A percentile compares a stretch with the other conserved stretches of the same genome.
Evolutionary conservation across 2,329 filamentous ascomycete species (phyloP).

Genomic region (Alternaria dauci): DNA sequence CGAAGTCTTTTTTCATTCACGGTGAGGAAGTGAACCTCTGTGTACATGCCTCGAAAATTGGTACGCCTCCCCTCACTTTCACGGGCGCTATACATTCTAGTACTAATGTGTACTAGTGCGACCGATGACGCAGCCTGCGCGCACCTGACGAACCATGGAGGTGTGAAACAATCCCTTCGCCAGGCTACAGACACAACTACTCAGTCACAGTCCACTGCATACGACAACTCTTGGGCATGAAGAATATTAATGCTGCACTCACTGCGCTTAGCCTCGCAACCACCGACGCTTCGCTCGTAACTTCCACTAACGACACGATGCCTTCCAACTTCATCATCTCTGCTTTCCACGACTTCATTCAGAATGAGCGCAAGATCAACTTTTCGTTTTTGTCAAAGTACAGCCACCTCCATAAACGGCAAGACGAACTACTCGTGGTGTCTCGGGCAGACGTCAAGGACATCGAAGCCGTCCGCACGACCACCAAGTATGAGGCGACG

Average conservation of each 20-base stretch:
- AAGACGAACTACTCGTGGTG: slow-evolving; percentile 16
- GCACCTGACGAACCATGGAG: neutral
- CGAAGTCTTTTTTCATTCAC: too few species aligned
- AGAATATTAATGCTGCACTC: neutral
- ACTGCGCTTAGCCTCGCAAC: neutral
- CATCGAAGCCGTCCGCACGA: neutral
- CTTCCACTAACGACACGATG: neutral
- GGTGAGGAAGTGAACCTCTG: too few species aligned
- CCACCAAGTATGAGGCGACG: neutral
- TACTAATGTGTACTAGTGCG: neutral
- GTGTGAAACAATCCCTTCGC: neutral
- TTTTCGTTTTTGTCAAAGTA: slow-evolving; percentile 24
- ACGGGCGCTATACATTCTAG: neutral
- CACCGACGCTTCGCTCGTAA: neutral
- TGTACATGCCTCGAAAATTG: neutral
- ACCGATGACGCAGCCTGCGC: neutral
- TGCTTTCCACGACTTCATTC: slow-evolving; percentile 18
- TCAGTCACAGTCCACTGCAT: neutral
- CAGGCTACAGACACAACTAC: neutral
- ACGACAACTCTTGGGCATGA: neutral
- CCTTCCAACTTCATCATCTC: slow-evolving; percentile 12
- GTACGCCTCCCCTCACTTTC: slow-evolving; percentile 3
- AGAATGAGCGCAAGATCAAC: slow-evolving; percentile 20
- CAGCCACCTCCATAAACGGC: slow-evolving; percentile 18
- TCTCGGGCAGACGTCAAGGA: slow-evolving; percentile 1